Base-by-base conservation (phyloP, 208 protist species). In the Acanthamoeba culbertsoni region DNA sequence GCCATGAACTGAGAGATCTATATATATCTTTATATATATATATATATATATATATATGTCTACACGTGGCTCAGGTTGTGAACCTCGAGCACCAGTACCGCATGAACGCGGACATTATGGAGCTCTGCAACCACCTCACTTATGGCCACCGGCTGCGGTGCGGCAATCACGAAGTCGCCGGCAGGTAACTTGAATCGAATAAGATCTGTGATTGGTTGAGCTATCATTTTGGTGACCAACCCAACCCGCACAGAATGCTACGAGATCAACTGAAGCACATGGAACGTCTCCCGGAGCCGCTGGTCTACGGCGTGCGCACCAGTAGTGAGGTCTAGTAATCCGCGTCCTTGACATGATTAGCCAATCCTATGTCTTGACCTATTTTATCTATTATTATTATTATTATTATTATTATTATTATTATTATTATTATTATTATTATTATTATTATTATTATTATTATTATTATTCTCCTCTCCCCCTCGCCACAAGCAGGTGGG, bases 71-170 rank as follows among this genome's bases (percentile, higher is more conserved):
- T 33, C 33, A 77, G 68, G 71, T 97, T 8, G 86, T 93, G 5
- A 48, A 73, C 23, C 89, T 98, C 14, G 26, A 51, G n/a, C 71
- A 94, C 31, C 97, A 98, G 68, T 98, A 98, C 93, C 57, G 97
- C 48, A 98, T 98, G 97, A 95, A 93, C 43, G 71, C 37, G 20
- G 73, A 96, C 33, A 97, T 98, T 23, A 96, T 97, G 96, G 48
- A 37, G 12, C n/a, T 98, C 0, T 65, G 95, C 12, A 98, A 98
- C 73, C 6, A 93, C 23, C 75, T 98, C 2, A 79, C 97, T n/a
- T 98, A 98, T 75, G 91, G 93, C 55, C 43, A 94, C 28, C 77
- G 42, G 35, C 77, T 98, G 5, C 59, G 35, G 3, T 97, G 95
- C 75, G 94, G 95, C 37, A 82, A 82, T 16, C 71, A 82, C 8